Conservation (phyloP, 495 filamentous ascomycete genomes). For the Podospora sp. region DNA sequence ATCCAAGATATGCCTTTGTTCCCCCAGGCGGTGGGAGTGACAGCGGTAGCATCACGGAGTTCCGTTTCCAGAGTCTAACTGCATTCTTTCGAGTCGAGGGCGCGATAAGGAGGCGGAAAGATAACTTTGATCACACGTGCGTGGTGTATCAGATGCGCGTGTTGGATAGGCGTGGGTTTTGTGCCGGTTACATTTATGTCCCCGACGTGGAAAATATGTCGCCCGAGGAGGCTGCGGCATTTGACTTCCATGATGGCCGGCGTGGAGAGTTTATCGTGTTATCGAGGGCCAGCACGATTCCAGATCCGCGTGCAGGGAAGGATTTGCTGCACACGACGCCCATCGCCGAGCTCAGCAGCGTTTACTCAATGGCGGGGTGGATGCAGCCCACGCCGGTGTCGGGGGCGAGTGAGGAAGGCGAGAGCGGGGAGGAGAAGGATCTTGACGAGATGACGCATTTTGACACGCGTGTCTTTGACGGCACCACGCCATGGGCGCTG, state of each 20-base stretch:
- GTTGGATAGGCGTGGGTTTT: not conserved
- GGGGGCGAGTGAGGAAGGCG: not conserved
- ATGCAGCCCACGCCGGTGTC: not conserved
- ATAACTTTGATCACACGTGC: not conserved
- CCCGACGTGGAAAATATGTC: not conserved
- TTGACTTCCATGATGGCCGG: not conserved
- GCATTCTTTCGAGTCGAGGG: not conserved
- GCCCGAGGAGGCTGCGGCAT: not conserved
- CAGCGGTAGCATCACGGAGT: not conserved
- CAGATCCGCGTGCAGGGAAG: not conserved
- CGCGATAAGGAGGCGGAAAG: not conserved
- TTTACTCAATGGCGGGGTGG: not conserved
- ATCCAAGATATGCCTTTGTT: not conserved
- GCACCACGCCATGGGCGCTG: not conserved
- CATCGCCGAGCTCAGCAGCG: not conserved
- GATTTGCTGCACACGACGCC: conserved; percentile 1
- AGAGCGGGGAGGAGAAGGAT: not conserved
- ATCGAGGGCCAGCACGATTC: conserved; percentile 3
- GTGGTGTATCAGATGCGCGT: conserved; percentile 1
- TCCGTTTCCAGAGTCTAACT: not conserved
- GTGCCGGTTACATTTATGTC: not conserved
- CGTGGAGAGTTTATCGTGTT: not conserved
- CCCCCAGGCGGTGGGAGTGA: not conserved
- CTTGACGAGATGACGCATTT: not conserved
- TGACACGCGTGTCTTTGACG: not conserved